Conservation (phyloP, 805 yeast species). For the Lipomyces starkeyi region DNA sequence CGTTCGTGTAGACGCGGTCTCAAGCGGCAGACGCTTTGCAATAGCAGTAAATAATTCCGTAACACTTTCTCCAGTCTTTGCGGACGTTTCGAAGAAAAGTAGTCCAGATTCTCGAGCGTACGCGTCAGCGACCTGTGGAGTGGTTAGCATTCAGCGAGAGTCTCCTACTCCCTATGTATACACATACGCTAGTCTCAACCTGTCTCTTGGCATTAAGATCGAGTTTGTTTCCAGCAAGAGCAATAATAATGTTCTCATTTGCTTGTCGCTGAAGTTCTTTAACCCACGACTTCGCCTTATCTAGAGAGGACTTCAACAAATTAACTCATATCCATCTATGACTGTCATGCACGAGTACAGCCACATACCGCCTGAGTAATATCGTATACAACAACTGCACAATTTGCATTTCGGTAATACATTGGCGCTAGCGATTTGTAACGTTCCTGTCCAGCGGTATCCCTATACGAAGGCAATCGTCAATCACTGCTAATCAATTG, state of each 20-base stretch:
- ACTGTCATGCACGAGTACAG: conserved; percentile 5
- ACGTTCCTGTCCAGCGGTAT: conserved; percentile 95
- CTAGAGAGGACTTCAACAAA: conserved; percentile 62
- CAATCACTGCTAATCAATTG: background rate
- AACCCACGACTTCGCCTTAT: conserved; percentile 87
- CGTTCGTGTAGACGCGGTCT: conserved; percentile 41
- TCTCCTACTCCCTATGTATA: background rate
- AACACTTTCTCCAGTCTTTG: conserved; percentile 73
- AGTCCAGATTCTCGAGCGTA: conserved; percentile 63
- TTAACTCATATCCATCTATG: background rate
- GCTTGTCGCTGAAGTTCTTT: conserved; percentile 89
- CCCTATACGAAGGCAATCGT: conserved; percentile 55
- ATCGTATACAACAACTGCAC: conserved; percentile 90
- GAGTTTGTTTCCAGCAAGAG: conserved; percentile 83
- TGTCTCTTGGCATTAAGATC: conserved; percentile 64
- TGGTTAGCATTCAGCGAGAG: background rate
- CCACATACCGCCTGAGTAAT: conserved; percentile 56
- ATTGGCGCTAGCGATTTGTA: conserved; percentile 83
- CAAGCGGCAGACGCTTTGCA: conserved; percentile 57
- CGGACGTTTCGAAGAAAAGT: conserved; percentile 65
- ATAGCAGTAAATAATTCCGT: conserved; percentile 53
- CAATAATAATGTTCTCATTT: conserved; percentile 71
- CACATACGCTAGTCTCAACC: conserved; percentile 48
- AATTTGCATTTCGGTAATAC: conserved; percentile 80
- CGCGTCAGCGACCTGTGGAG: conserved; percentile 47